These are phyloP conservation scores for Ogataea nakhonphanomensis DNA, from an alignment of 805 yeast species.

Conservation along the genomic window DNA sequence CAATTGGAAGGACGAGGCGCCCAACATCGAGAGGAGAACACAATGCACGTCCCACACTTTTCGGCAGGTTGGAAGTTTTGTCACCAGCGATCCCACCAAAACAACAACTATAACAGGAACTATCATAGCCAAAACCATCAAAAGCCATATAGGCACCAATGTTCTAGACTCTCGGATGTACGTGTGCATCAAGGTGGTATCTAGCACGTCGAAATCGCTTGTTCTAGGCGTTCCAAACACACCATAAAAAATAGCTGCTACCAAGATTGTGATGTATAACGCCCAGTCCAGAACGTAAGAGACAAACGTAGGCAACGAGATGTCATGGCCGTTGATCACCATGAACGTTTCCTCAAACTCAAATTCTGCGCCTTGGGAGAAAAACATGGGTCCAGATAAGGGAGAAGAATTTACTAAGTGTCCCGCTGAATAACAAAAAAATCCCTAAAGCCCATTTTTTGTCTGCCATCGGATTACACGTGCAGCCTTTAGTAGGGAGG, in stretches of 20 bases:
- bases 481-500: background rate
- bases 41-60: slow-evolving; percentile 42
- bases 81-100: slow-evolving; percentile 18
- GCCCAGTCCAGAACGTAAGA: slow-evolving; percentile 35
- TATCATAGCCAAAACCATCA: slow-evolving; percentile 30
- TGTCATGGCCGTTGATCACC: slow-evolving; percentile 21
- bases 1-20: slow-evolving; percentile 37
- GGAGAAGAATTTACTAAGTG: background rate
- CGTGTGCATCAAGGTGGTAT: slow-evolving; percentile 32
- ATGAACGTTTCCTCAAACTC: slow-evolving; percentile 28
- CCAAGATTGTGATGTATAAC: slow-evolving; percentile 23
- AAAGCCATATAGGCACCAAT: slow-evolving; percentile 31
- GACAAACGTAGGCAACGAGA: slow-evolving; percentile 29
- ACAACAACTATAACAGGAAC: slow-evolving; percentile 34
- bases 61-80: slow-evolving; percentile 20
- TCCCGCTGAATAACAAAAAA: slow-evolving; percentile 3
- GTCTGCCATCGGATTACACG: slow-evolving; percentile 9
- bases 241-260: slow-evolving; percentile 32
- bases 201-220: slow-evolving; percentile 39
- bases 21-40: slow-evolving; percentile 36
- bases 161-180: slow-evolving; percentile 35
- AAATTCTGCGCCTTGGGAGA: slow-evolving; percentile 19
- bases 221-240: slow-evolving; percentile 34
- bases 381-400: slow-evolving; percentile 12
- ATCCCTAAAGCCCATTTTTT: background rate